Conservation (phyloP, 2,329 filamentous ascomycete genomes). For the Alternaria sp. region DNA sequence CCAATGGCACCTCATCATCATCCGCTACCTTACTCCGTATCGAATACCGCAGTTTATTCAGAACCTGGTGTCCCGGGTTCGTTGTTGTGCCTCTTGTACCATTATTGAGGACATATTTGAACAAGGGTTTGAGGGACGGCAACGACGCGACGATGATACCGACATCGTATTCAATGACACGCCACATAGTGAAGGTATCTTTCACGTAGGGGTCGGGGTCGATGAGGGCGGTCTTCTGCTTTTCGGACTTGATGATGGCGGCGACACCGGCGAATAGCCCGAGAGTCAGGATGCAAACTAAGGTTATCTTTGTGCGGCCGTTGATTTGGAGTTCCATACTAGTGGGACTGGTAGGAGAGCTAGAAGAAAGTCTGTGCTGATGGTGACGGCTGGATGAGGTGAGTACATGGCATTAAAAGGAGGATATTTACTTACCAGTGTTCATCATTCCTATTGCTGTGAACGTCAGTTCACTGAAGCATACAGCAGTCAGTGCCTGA, state of each 20-base stretch:
- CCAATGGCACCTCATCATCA: conserved; percentile 2
- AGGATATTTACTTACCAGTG: conserved; percentile 43
- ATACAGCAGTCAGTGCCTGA: conserved; percentile 53
- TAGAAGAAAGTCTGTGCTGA: conserved; percentile 6
- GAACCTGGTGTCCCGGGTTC: neutral
- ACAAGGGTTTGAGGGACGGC: conserved; percentile 51
- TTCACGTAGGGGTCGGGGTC: conserved; percentile 33
- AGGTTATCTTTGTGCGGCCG: neutral
- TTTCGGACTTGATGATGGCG: conserved; percentile 6
- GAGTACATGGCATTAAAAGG: neutral
- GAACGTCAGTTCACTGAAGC: conserved; percentile 55
- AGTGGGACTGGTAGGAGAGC: conserved; percentile 2
- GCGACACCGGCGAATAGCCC: conserved; percentile 1
- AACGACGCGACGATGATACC: conserved; percentile 57
- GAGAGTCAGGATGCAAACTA: conserved; percentile 1
- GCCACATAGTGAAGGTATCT: conserved; percentile 58
- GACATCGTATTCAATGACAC: conserved; percentile 56
- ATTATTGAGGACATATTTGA: conserved; percentile 30
- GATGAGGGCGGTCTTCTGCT: conserved; percentile 1
- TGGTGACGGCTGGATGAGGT: neutral
- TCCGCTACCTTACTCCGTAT: neutral
- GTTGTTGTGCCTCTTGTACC: neutral
- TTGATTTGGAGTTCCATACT: conserved; percentile 2
- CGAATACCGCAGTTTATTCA: neutral
- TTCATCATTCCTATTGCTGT: conserved; percentile 58